These are phyloP conservation scores for Orbilia javanica DNA, from an alignment of 2,329 filamentous ascomycete genomes.

Conservation along the genomic window DNA sequence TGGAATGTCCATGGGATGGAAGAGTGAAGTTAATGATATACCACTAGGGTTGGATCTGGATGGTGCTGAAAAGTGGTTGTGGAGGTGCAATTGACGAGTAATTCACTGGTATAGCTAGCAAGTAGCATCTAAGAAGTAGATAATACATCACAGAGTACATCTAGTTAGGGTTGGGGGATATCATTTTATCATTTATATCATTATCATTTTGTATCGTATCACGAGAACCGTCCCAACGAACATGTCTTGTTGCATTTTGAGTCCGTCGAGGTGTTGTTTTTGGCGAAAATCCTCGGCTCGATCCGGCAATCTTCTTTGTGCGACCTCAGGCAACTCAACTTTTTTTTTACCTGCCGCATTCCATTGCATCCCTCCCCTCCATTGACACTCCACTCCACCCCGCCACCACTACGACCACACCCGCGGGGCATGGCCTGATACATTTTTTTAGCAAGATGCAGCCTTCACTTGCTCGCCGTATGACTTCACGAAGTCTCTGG, in stretches of 20 bases:
- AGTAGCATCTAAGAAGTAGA: too few relatives aligned
- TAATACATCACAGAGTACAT: too few relatives aligned
- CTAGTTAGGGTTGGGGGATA: too few relatives aligned
- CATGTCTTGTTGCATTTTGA: background rate
- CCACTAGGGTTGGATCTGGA: slow-evolving; percentile 60
- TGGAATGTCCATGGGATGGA: slow-evolving; percentile 58
- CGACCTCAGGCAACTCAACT: slow-evolving; percentile 3
- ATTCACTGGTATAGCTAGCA: too few relatives aligned
- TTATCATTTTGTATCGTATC: too few relatives aligned
- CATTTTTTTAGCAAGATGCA: slow-evolving; percentile 37
- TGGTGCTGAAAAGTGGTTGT: slow-evolving; percentile 63
- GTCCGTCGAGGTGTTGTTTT: too few relatives aligned
- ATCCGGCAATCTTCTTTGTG: slow-evolving; percentile 5
- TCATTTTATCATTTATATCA: too few relatives aligned
- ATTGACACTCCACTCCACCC: background rate
- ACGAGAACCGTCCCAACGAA: too few relatives aligned
- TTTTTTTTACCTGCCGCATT: slow-evolving; percentile 7
- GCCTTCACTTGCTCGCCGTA: slow-evolving; percentile 31
- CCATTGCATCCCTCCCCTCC: background rate
- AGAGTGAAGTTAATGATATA: slow-evolving; percentile 57
- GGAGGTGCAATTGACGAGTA: too few relatives aligned
- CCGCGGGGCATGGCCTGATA: background rate
- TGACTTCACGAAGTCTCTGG: slow-evolving; percentile 24
- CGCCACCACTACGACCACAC: background rate
- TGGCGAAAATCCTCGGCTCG: background rate